Percentiles rank a stretch among this genome's conserved stretches.
Conservation (phyloP, 1,139 yeast species). For the Hansenula sp. region DNA sequence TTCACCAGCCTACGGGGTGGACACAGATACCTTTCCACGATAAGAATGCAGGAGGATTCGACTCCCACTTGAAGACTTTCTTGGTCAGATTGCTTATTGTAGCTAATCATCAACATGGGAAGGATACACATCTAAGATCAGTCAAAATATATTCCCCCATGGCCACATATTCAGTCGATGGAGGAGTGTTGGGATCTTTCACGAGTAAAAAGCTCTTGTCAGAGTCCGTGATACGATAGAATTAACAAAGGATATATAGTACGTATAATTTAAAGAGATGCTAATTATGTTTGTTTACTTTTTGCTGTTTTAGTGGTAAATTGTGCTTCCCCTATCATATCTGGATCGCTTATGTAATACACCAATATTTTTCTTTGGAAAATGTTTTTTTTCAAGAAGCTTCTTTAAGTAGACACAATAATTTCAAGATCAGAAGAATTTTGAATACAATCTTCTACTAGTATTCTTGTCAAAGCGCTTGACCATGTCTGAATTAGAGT, state of each 20-base stretch:
- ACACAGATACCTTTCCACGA: slow-evolving; percentile 65
- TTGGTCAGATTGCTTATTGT: slow-evolving; percentile 64
- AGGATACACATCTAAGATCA: slow-evolving; percentile 87
- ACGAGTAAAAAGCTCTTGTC: slow-evolving; percentile 28
- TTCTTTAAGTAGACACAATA: no score
- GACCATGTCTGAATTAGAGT: slow-evolving; percentile 31
- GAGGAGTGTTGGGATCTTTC: slow-evolving; percentile 24
- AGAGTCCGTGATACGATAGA: slow-evolving; percentile 19
- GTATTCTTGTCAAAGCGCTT: background rate
- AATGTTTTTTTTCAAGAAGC: no score
- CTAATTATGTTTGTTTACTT: background rate
- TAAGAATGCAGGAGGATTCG: slow-evolving; percentile 46
- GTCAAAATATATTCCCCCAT: slow-evolving; percentile 50
- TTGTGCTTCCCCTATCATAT: no score
- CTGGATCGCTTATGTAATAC: no score
- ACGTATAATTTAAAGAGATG: no score
- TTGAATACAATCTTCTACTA: no score
- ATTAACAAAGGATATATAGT: no score
- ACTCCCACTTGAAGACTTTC: slow-evolving; percentile 69
- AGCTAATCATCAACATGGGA: slow-evolving; percentile 92
- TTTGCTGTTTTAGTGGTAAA: background rate
- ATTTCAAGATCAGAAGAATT: no score
- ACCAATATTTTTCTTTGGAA: no score
- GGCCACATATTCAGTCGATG: slow-evolving; percentile 18
- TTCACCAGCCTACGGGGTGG: slow-evolving; percentile 86